phyloP scores from a whole-genome alignment of 306 rosid genomes.

The Cucurbita moschata region DNA sequence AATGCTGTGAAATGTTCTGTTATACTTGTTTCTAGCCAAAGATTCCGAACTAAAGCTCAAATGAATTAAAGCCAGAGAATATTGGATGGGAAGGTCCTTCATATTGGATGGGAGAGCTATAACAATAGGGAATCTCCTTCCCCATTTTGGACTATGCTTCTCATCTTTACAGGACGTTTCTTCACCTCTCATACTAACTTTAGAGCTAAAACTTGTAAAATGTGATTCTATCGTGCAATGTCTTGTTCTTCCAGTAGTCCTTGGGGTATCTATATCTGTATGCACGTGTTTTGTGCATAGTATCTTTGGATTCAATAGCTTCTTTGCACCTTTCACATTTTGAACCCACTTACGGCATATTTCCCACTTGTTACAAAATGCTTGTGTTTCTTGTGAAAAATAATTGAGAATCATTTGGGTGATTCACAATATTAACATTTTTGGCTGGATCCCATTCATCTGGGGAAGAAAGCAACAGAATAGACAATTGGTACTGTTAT shows the following conservation, averaged over 20 bases:
- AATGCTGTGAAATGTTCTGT: neutral
- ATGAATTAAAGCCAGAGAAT: neutral
- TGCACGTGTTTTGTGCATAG: neutral
- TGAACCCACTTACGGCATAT: constrained; percentile 3
- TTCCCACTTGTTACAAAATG: neutral
- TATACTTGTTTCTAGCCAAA: neutral
- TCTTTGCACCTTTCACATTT: neutral
- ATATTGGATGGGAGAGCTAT: neutral
- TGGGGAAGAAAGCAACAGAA: neutral
- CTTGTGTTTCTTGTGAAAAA: neutral
- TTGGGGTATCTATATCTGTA: neutral
- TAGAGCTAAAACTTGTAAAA: neutral
- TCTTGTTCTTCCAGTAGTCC: neutral
- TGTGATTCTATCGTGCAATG: neutral
- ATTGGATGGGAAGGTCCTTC: neutral
- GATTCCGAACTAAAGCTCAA: neutral
- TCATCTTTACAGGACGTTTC: neutral
- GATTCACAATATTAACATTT: neutral
- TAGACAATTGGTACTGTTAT: neutral
- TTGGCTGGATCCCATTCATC: neutral
- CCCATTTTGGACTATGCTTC: neutral
- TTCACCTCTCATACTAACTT: neutral
- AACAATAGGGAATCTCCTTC: neutral
- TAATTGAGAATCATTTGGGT: neutral
- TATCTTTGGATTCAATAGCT: neutral